Evolutionary conservation across 345 rosid species (phyloP).

Genomic region (Erucastrum elatum): DNA sequence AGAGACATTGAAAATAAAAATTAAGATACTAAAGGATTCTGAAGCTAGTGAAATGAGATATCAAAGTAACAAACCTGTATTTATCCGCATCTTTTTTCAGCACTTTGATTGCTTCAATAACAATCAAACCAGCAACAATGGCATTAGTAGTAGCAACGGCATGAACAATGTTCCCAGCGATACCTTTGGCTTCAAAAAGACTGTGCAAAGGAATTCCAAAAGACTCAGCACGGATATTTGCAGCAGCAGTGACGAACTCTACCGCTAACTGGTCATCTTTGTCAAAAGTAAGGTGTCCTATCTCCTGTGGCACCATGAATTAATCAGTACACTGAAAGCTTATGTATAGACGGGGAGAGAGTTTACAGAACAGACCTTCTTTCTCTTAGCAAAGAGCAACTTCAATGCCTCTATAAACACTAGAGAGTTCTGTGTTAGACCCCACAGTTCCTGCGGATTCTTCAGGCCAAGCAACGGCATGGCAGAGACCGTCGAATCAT

Average conservation of each 20-base stretch:
- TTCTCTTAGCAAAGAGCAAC: slow-evolving; percentile 69
- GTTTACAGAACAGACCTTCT: slow-evolving; percentile 55
- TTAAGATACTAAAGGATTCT: neutral
- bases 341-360: slow-evolving; percentile 1
- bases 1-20: slow-evolving; percentile 24
- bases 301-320: slow-evolving; percentile 53
- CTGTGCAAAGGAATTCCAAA: slow-evolving; percentile 92
- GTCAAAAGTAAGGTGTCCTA: slow-evolving; percentile 90
- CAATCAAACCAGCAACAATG: slow-evolving; percentile 87
- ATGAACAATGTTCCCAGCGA: slow-evolving; percentile 98
- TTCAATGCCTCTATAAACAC: slow-evolving; percentile 82
- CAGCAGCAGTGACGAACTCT: slow-evolving; percentile 97
- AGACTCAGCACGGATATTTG: slow-evolving; percentile 93
- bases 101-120: slow-evolving; percentile 97
- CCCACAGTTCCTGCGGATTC: slow-evolving; percentile 98
- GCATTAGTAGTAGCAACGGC: slow-evolving; percentile 99
- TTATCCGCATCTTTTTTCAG: slow-evolving; percentile 58
- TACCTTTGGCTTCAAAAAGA: slow-evolving; percentile 99
- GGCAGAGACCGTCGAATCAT: slow-evolving; percentile 52
- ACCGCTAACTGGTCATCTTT: slow-evolving; percentile 99
- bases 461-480: slow-evolving; percentile 87
- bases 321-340: neutral
- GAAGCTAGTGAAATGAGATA: neutral
- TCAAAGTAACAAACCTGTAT: slow-evolving; percentile 62
- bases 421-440: slow-evolving; percentile 73